A percentile compares a stretch with the other conserved stretches of the same genome.
Conservation (phyloP, 306 rosid species). For the Trichosanthes truncata region DNA sequence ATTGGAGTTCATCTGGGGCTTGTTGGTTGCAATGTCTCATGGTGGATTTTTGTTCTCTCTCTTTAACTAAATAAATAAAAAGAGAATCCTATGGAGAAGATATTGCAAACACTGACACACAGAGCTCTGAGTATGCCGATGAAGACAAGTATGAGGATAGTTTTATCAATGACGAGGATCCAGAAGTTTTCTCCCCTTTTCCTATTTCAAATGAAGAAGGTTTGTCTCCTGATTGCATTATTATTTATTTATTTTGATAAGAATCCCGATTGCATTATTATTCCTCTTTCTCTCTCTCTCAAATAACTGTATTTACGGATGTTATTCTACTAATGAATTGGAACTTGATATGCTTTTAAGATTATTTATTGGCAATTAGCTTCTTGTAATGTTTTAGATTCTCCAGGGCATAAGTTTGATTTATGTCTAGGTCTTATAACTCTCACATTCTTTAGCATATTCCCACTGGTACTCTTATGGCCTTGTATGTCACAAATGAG, state of each 20-base stretch:
- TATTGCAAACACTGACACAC: conserved; percentile 70
- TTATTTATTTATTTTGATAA: not conserved
- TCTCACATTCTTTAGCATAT: not conserved
- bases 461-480: not conserved
- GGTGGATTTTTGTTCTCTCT: conserved; percentile 11
- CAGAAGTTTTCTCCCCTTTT: conserved; percentile 29
- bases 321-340: not conserved
- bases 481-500: not conserved
- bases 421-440: not conserved
- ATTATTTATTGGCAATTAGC: not conserved
- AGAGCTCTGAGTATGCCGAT: conserved; percentile 39
- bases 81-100: conserved; percentile 89
- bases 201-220: conserved; percentile 40
- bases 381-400: not conserved
- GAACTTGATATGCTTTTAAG: not conserved
- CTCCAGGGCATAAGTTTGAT: not conserved
- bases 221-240: not conserved
- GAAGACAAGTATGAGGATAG: conserved; percentile 72
- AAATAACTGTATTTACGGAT: not conserved
- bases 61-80: conserved; percentile 24
- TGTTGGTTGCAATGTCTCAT: not conserved
- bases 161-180: conserved; percentile 55
- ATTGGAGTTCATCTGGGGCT: not conserved
- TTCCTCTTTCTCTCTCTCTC: not conserved
- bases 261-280: not conserved